Percentiles rank a stretch among this genome's conserved stretches.
Evolutionary conservation across 805 yeast genomes (phyloP).

Genomic region (Teunomyces barrocoloradensis): DNA sequence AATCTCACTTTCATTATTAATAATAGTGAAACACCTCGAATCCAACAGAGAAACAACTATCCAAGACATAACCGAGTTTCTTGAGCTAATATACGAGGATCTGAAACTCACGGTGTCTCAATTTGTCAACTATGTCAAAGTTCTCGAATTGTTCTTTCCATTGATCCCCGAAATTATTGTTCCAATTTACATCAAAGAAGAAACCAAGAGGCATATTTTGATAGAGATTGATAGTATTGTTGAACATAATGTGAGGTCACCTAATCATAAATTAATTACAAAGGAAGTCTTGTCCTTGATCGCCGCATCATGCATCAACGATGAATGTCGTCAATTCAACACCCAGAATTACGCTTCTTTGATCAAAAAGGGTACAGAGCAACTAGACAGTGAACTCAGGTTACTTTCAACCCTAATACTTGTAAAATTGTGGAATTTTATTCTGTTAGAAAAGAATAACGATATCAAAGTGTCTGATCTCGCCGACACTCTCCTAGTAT

Average conservation of each 20-base stretch:
- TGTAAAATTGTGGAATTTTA: constrained; percentile 57
- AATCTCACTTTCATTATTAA: constrained; percentile 17
- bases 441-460: constrained; percentile 29
- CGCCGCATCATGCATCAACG: constrained; percentile 47
- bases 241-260: constrained; percentile 2
- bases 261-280: constrained; percentile 5
- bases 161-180: constrained; percentile 22
- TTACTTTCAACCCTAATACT: constrained; percentile 44
- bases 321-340: constrained; percentile 46
- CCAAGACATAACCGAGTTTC: constrained; percentile 18
- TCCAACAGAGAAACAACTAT: constrained; percentile 11
- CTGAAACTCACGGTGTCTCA: constrained; percentile 6
- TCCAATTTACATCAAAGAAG: constrained; percentile 20
- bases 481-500: constrained; percentile 8
- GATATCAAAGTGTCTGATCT: constrained; percentile 7
- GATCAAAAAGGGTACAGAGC: constrained; percentile 33
- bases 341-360: constrained; percentile 43
- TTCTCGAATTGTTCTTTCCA: constrained; percentile 27
- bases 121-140: constrained; percentile 20
- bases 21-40: constrained; percentile 21
- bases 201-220: constrained; percentile 15
- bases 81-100: constrained; percentile 19
- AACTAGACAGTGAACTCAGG: constrained; percentile 19
- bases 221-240: not conserved
- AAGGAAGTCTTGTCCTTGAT: constrained; percentile 19